Percentiles rank a stretch among this genome's conserved stretches.
These are phyloP conservation scores for Desmodesmus armatus DNA, from an alignment of 139 green algal species.

Conservation along the genomic window DNA sequence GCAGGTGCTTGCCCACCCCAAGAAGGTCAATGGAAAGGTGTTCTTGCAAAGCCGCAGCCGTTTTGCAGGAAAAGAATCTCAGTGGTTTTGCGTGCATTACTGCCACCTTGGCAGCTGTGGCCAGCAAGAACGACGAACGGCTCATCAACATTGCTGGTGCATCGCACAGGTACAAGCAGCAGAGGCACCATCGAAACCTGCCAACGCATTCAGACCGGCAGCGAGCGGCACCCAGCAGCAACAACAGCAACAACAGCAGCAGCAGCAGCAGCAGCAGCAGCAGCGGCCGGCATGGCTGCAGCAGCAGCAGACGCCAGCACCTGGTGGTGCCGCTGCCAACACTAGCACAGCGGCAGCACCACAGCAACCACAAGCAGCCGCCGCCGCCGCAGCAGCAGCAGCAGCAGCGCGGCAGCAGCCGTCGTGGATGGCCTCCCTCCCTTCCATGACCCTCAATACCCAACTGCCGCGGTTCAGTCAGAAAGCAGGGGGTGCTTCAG, in stretches of 20 bases:
- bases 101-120: too few species aligned
- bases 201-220: conserved; percentile 5
- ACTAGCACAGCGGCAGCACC: too few species aligned
- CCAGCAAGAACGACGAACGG: too few species aligned
- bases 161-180: conserved; percentile 46
- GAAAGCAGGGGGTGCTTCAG: neutral
- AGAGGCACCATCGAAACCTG: neutral
- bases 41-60: too few species aligned
- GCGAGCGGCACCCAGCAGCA: conserved; percentile 1
- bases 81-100: neutral
- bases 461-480: conserved; percentile 23
- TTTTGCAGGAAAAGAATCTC: too few species aligned
- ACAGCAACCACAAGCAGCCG: too few species aligned
- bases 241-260: conserved; percentile 25
- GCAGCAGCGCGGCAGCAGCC: neutral
- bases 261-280: conserved; percentile 16
- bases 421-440: neutral
- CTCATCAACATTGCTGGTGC: neutral
- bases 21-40: too few species aligned
- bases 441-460: neutral
- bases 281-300: conserved; percentile 1
- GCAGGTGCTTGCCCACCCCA: too few species aligned
- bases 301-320: conserved; percentile 24
- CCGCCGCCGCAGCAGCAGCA: neutral
- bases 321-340: neutral